phyloP scores from a whole-genome alignment of 352 stramenopile genomes.

The Globisporangium paddicum region DNA sequence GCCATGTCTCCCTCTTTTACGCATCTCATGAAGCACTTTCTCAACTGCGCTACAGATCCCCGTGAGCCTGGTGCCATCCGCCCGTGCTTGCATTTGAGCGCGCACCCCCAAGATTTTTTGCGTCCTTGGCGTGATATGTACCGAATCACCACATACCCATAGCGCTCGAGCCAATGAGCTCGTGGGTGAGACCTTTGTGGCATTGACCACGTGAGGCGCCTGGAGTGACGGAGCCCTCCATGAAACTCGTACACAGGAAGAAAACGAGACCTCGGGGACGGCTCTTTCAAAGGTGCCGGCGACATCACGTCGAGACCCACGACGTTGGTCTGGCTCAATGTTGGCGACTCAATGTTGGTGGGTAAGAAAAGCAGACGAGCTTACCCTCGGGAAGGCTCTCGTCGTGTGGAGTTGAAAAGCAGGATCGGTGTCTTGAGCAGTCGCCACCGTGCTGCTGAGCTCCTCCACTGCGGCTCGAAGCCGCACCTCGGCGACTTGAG shows the following conservation, averaged over 20 bases:
- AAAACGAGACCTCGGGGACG: slow-evolving; percentile 33
- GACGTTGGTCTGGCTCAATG: slow-evolving; percentile 1
- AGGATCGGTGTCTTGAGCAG: too few relatives aligned
- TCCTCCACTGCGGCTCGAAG: too few relatives aligned
- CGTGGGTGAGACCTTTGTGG: slow-evolving; percentile 38
- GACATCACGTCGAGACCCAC: slow-evolving; percentile 19
- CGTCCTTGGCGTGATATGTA: background rate
- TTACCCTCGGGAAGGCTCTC: too few relatives aligned
- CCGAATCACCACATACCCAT: too few relatives aligned
- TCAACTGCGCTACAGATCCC: slow-evolving; percentile 36
- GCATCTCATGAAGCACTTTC: slow-evolving; percentile 23
- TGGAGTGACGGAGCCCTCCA: slow-evolving; percentile 67
- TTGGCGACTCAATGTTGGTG: too few relatives aligned
- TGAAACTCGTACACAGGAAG: slow-evolving; percentile 48
- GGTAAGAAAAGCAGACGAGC: too few relatives aligned
- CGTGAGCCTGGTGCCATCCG: slow-evolving; percentile 22
- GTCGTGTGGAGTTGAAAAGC: too few relatives aligned
- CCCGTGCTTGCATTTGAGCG: slow-evolving; percentile 15
- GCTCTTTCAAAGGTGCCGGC: slow-evolving; percentile 29
- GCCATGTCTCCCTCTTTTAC: slow-evolving; percentile 19
- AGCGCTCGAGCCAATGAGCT: slow-evolving; percentile 22
- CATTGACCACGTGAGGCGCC: slow-evolving; percentile 37
- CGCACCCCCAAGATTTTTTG: slow-evolving; percentile 30
- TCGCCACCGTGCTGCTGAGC: too few relatives aligned
- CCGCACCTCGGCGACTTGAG: too few relatives aligned